These are phyloP conservation scores for Mycena galopus DNA, from an alignment of 768 basidiomycete species.

Conservation along the genomic window DNA sequence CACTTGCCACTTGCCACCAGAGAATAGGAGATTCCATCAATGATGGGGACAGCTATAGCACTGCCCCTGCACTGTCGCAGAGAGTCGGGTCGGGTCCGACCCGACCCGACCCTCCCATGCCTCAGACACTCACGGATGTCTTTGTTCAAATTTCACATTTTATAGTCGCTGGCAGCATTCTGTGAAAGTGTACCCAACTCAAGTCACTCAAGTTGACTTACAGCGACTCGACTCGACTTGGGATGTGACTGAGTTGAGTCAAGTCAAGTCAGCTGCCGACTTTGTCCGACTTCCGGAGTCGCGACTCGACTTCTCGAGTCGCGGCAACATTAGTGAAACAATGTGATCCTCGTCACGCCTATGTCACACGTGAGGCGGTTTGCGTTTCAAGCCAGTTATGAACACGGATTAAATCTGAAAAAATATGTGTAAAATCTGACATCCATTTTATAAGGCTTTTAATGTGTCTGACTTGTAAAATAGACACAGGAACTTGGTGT, in stretches of 20 bases:
- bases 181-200: too few species aligned
- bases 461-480: background rate
- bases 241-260: constrained; percentile 6
- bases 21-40: too few species aligned
- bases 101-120: too few species aligned
- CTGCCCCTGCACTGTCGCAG: too few species aligned
- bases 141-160: too few species aligned
- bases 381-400: background rate
- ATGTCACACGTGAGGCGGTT: background rate
- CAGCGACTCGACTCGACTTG: constrained; percentile 8
- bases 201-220: too few species aligned
- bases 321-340: background rate
- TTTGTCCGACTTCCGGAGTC: background rate
- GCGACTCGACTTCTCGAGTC: too few species aligned
- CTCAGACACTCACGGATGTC: too few species aligned
- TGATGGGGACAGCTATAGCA: too few species aligned
- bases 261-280: background rate
- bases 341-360: background rate
- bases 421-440: background rate
- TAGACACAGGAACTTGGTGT: background rate
- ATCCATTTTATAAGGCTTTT: background rate
- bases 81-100: too few species aligned
- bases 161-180: too few species aligned
- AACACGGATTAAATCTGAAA: background rate
- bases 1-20: too few species aligned